Conservation (phyloP, 2,329 filamentous ascomycete genomes). For the Colletotrichum liriopes region DNA sequence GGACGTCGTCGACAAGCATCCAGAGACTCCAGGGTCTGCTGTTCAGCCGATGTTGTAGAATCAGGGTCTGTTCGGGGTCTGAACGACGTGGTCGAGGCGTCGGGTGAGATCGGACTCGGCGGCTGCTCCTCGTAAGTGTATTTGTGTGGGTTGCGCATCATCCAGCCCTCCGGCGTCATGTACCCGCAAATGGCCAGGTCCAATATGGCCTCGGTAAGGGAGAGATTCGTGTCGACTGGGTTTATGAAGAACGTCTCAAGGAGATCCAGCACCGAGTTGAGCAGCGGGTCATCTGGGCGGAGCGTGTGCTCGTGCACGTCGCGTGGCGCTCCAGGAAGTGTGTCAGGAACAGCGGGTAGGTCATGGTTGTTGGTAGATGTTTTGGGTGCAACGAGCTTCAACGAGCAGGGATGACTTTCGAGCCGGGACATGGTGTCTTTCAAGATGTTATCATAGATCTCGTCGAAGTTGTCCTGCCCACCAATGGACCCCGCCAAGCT, state of each 20-base stretch:
- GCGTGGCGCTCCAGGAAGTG: constrained; percentile 72
- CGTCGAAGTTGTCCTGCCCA: constrained; percentile 79
- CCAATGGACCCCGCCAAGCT: constrained; percentile 78
- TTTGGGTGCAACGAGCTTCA: constrained; percentile 76
- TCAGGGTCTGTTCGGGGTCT: constrained; percentile 58
- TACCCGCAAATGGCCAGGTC: constrained; percentile 88
- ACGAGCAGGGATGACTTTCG: constrained; percentile 81
- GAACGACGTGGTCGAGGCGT: constrained; percentile 54
- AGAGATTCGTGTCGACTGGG: constrained; percentile 90
- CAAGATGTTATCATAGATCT: constrained; percentile 79
- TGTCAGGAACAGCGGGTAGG: constrained; percentile 68
- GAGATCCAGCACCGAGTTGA: constrained; percentile 78
- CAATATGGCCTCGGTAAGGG: constrained; percentile 86
- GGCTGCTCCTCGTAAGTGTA: constrained; percentile 70
- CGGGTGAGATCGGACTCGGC: constrained; percentile 48
- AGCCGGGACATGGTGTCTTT: constrained; percentile 79
- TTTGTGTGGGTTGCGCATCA: constrained; percentile 80
- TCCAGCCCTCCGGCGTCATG: constrained; percentile 91
- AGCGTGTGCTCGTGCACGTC: constrained; percentile 75
- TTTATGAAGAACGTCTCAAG: constrained; percentile 90
- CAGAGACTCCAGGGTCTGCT: constrained; percentile 63
- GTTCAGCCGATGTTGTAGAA: constrained; percentile 57
- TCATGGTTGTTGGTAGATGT: constrained; percentile 70
- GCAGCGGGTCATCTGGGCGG: constrained; percentile 73
- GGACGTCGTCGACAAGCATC: constrained; percentile 68